Evolutionary conservation across 108 stramenopile genomes (phyloP).

Genomic region (Cyclotella sp.): DNA sequence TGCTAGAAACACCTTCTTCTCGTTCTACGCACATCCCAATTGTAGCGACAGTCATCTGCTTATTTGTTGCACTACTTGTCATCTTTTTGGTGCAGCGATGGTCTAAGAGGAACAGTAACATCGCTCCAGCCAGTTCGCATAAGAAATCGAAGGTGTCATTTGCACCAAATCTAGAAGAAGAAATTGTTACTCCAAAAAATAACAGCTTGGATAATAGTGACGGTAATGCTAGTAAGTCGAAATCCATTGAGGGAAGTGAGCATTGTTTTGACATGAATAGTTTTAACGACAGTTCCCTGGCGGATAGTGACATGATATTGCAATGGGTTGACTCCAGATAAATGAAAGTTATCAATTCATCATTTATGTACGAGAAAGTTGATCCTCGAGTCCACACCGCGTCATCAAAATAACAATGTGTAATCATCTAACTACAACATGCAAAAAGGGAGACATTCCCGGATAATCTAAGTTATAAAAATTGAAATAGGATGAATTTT

Average conservation of each 20-base stretch:
- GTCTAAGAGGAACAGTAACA: not conserved
- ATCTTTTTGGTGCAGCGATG: not conserved
- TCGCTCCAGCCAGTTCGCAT: not conserved
- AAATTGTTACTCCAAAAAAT: not conserved
- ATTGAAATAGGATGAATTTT: too few species aligned
- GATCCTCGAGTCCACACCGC: too few species aligned
- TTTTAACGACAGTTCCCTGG: not conserved
- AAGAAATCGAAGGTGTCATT: not conserved
- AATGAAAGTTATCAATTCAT: not conserved
- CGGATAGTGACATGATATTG: not conserved
- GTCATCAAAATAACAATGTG: too few species aligned
- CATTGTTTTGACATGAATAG: not conserved
- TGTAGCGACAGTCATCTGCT: not conserved
- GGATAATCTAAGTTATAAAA: too few species aligned
- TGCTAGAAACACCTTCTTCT: too few species aligned
- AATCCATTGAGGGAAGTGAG: not conserved
- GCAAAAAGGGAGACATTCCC: too few species aligned
- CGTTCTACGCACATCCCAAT: not conserved
- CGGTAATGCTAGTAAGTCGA: not conserved
- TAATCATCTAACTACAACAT: too few species aligned
- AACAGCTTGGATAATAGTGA: not conserved
- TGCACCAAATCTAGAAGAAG: conserved; percentile 2
- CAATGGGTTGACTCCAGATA: not conserved
- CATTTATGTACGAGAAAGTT: not conserved
- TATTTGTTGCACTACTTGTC: not conserved